Percentiles rank a stretch among this genome's conserved stretches.
Conservation (phyloP, 202 grass and related monocot species). For the Dendrocalamus latiflorus region DNA sequence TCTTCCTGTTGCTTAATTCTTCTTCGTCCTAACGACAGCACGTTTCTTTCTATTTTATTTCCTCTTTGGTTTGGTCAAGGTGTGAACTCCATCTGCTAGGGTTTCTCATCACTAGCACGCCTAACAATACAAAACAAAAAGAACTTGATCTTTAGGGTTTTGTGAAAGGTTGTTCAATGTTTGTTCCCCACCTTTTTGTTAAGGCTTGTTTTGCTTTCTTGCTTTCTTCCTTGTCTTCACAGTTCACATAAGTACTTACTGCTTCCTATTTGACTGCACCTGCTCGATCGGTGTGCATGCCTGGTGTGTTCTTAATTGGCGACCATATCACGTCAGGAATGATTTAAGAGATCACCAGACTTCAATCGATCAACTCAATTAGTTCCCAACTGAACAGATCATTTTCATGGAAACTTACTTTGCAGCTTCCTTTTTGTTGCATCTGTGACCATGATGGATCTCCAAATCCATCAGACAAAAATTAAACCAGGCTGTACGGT, state of each 20-base stretch:
- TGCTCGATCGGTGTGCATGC: background rate
- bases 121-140: conserved; percentile 14
- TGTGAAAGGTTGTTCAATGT: background rate
- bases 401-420: conserved; percentile 14
- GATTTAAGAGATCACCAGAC: too few species aligned
- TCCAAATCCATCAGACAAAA: conserved; percentile 28
- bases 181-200: background rate
- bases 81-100: conserved; percentile 55
- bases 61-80: conserved; percentile 23
- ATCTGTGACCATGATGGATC: conserved; percentile 14
- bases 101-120: conserved; percentile 41
- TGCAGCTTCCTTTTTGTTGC: conserved; percentile 16
- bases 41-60: background rate
- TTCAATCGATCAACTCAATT: background rate
- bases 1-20: background rate
- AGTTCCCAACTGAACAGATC: background rate
- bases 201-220: background rate
- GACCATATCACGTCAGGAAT: too few species aligned
- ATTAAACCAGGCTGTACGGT: background rate
- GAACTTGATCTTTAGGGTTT: conserved; percentile 27
- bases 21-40: background rate
- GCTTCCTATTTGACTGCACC: conserved; percentile 29
- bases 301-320: conserved; percentile 15
- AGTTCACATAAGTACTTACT: background rate
- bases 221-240: conserved; percentile 21